Conservation (phyloP, 768 basidiomycete species). For the Mycena leptocephala region DNA sequence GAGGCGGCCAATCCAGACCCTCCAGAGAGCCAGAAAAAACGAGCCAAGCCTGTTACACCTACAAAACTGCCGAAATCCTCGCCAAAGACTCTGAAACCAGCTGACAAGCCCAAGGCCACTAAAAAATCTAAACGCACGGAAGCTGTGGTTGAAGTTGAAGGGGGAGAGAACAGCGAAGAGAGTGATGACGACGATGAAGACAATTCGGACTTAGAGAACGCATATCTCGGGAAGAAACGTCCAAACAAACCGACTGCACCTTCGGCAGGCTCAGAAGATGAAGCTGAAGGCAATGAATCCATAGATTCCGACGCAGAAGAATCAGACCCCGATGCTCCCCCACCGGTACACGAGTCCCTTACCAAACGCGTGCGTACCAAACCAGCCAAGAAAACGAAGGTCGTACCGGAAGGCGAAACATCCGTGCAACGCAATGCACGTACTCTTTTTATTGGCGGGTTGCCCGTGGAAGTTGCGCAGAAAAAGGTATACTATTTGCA, state of each 20-base stretch:
- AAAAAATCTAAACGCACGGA: slow-evolving; percentile 29
- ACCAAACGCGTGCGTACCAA: slow-evolving; percentile 44
- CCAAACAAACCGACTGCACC: not conserved
- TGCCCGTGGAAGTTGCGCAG: slow-evolving; percentile 83
- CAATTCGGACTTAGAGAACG: slow-evolving; percentile 54
- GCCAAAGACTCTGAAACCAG: slow-evolving; percentile 27
- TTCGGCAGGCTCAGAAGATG: not conserved
- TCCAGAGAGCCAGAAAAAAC: slow-evolving; percentile 31
- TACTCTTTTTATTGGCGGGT: slow-evolving; percentile 94
- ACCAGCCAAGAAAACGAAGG: slow-evolving; percentile 60
- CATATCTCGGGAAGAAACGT: slow-evolving; percentile 31
- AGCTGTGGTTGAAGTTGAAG: slow-evolving; percentile 20
- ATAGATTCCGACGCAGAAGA: slow-evolving; percentile 54
- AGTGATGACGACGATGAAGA: slow-evolving; percentile 41
- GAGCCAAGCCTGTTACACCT: not conserved
- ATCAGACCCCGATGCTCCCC: slow-evolving; percentile 49
- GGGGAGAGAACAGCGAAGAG: slow-evolving; percentile 36
- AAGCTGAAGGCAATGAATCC: slow-evolving; percentile 29
- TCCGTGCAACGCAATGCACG: slow-evolving; percentile 81
- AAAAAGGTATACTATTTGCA: slow-evolving; percentile 71
- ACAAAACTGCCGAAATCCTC: slow-evolving; percentile 1
- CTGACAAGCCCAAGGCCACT: slow-evolving; percentile 25
- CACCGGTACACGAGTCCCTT: slow-evolving; percentile 79
- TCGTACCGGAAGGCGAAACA: slow-evolving; percentile 80
- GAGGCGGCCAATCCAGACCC: slow-evolving; percentile 34